Base-by-base conservation (phyloP, 805 yeast genomes). In the Saccharomycopsis fibuligera region DNA sequence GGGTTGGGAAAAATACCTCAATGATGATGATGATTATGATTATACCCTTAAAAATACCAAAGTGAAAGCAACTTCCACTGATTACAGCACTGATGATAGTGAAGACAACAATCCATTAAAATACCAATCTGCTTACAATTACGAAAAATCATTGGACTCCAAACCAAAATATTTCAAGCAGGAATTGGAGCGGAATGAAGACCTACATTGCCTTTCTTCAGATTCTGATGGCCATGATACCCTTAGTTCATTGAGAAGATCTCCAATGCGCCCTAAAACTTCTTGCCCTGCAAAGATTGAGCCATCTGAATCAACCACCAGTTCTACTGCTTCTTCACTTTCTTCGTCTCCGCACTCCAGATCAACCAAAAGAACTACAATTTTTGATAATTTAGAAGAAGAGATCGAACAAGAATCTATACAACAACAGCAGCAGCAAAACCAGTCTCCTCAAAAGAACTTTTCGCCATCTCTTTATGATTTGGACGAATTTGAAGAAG, bases 41-140 rank as follows among this genome's bases (percentile, higher is more conserved):
- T 33, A 10, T 16, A 33, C 37, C 6, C 19, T 16, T 8, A 33
- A 17, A 33, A 33, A 17, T 16, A 33, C 8, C 37, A 12, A 12
- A 8, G 10, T 27, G 10, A 12, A 27, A 8, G 10, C 10, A 8
- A 27, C 31, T 12, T 8, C 10, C 31, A 27, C 31, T 12, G 8
- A 8, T 8, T 27, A 27, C 31, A 8, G 10, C 12, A 27, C 9
- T 6, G n/a, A 17, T 6, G 17, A 5, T 8, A 33, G 19, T 17
- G 37, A 33, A 16, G 37, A 33, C 19, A 12, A 6, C 9, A 38
- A 45, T 21, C 30, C 16, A 4, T 41, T 52, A 19, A 49, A 25
- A 38, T 52, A 42, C 30, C 22, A 35, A 21, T 52, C 55, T 33
- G 55, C 55, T 5, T 52, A 52, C 41, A 52, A 52, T 30, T 52